A percentile compares a stretch with the other conserved stretches of the same genome.
These are phyloP conservation scores for Chlamydomonas applanata DNA, from an alignment of 139 green algal genomes.

Conservation along the genomic window DNA sequence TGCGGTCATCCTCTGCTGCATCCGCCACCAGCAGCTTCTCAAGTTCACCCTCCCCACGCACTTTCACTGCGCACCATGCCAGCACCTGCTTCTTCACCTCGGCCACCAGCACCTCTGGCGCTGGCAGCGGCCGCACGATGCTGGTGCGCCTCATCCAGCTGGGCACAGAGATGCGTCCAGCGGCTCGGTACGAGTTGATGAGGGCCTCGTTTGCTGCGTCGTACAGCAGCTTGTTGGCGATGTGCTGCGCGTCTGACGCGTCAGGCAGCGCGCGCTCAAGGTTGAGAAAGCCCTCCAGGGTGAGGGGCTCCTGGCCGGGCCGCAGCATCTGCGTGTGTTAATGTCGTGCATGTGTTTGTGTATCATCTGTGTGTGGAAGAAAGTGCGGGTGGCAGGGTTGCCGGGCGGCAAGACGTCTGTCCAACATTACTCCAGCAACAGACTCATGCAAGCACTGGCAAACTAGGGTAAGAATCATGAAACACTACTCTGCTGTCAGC, in stretches of 20 bases:
- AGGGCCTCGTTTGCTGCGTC: conserved; percentile 52
- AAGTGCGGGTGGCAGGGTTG: too few relatives aligned
- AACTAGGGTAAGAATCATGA: too few relatives aligned
- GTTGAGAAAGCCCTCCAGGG: conserved; percentile 37
- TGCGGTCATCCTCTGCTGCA: conserved; percentile 18
- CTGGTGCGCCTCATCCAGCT: not conserved
- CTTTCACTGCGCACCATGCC: not conserved
- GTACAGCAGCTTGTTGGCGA: conserved; percentile 53
- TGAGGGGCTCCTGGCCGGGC: conserved; percentile 37
- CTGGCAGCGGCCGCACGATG: conserved; percentile 27
- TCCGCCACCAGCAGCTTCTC: not conserved
- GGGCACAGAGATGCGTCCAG: conserved; percentile 23
- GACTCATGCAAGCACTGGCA: too few relatives aligned
- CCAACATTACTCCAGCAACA: too few relatives aligned
- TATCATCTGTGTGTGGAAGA: too few relatives aligned
- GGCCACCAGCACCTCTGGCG: conserved; percentile 14
- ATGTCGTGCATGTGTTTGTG: too few relatives aligned
- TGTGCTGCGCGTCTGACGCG: conserved; percentile 39
- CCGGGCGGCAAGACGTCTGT: too few relatives aligned
- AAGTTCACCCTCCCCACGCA: not conserved
- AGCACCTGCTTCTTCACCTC: conserved; percentile 27
- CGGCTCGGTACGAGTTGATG: conserved; percentile 25
- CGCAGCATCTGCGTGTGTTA: conserved; percentile 36
- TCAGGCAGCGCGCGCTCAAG: conserved; percentile 31
- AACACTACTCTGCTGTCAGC: too few relatives aligned